Conservation (phyloP, 2,329 filamentous ascomycete genomes). For the Paecilomyces formosus region DNA sequence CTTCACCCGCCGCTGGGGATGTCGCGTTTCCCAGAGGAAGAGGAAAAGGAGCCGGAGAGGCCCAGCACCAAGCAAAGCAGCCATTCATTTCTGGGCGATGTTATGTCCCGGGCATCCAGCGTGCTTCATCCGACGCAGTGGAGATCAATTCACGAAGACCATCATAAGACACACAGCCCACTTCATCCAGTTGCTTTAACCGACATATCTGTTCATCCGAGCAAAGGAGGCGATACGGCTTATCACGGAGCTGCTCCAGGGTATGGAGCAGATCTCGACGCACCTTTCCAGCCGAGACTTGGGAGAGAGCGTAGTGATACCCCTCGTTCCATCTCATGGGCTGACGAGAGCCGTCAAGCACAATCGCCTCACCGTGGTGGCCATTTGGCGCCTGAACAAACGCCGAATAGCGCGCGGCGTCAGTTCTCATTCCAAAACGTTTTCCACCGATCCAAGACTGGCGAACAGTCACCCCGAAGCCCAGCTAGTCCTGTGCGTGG, state of each 20-base stretch:
- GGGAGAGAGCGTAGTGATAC: conserved; percentile 26
- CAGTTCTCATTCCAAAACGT: conserved; percentile 93
- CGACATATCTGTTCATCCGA: conserved; percentile 48
- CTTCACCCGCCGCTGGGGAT: conserved; percentile 77
- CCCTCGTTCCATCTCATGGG: conserved; percentile 31
- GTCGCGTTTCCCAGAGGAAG: conserved; percentile 69
- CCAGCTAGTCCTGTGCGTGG: conserved; percentile 23
- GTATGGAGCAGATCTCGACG: conserved; percentile 17
- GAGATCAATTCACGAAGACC: conserved; percentile 23
- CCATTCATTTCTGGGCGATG: conserved; percentile 29
- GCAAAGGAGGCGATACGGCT: conserved; percentile 39
- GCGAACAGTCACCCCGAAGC: conserved; percentile 13
- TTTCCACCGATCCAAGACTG: conserved; percentile 49
- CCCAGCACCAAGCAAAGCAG: conserved; percentile 21
- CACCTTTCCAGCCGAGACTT: conserved; percentile 11
- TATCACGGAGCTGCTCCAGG: conserved; percentile 20
- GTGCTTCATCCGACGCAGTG: conserved; percentile 27
- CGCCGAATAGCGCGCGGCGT: conserved; percentile 52
- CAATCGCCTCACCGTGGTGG: conserved; percentile 9
- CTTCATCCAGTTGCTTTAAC: conserved; percentile 58
- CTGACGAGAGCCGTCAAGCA: conserved; percentile 19
- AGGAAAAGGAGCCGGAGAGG: conserved; percentile 44
- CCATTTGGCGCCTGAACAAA: conserved; percentile 17
- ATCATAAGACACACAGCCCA: conserved; percentile 37
- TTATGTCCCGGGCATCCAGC: conserved; percentile 31